These are phyloP conservation scores for Brassica juncea DNA, from an alignment of 345 rosid genomes.

Conservation along the genomic window DNA sequence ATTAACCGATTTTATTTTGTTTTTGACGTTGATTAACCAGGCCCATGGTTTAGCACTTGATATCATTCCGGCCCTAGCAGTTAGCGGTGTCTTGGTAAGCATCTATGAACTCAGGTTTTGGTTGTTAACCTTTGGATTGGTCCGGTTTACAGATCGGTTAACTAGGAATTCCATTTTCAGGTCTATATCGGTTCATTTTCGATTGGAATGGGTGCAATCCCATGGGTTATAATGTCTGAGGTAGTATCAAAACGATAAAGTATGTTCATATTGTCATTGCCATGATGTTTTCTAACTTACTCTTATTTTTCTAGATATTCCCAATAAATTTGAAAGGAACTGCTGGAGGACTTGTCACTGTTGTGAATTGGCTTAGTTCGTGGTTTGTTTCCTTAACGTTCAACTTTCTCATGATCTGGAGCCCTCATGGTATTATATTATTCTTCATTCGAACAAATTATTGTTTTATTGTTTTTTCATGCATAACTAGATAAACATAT, in stretches of 20 bases:
- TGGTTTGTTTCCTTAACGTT: constrained; percentile 51
- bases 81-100: constrained; percentile 51
- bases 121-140: neutral
- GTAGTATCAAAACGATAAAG: constrained; percentile 1
- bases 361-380: constrained; percentile 45
- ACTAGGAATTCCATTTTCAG: constrained; percentile 3
- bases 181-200: constrained; percentile 47
- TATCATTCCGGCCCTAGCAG: constrained; percentile 43
- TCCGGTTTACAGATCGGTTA: neutral
- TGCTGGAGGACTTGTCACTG: constrained; percentile 50
- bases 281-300: neutral
- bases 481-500: neutral
- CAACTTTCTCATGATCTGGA: constrained; percentile 48
- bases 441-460: neutral
- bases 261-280: neutral
- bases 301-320: constrained; percentile 39
- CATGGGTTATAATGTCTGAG: constrained; percentile 59
- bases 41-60: constrained; percentile 37
- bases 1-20: neutral
- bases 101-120: neutral
- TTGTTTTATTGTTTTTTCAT: neutral
- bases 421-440: constrained; percentile 40
- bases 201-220: constrained; percentile 56
- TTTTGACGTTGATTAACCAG: constrained; percentile 32
- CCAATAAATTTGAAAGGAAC: constrained; percentile 53